These are phyloP conservation scores for Yamadazyma sp. DNA, from an alignment of 1,139 yeast species.

Conservation along the genomic window DNA sequence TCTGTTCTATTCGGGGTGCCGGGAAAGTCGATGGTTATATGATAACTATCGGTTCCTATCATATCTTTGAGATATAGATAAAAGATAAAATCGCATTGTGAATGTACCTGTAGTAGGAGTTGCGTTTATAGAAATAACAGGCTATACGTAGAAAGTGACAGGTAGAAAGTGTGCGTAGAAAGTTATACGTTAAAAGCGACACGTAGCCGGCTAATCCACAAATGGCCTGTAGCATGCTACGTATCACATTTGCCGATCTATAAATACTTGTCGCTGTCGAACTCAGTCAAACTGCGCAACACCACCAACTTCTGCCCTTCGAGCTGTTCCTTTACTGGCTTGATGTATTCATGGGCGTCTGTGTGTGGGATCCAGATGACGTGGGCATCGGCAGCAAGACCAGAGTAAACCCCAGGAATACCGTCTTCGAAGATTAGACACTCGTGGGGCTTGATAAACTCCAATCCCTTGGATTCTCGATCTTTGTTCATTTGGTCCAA, in stretches of 20 bases:
- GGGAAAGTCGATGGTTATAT: constrained; percentile 31
- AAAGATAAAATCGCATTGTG: no score
- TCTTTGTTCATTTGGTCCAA: constrained; percentile 63
- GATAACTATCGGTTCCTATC: constrained; percentile 49
- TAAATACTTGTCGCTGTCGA: constrained; percentile 47
- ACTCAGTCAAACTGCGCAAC: constrained; percentile 40
- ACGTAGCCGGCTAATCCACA: no score
- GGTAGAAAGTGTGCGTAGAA: no score
- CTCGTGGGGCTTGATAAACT: constrained; percentile 64
- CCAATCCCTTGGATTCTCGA: constrained; percentile 29
- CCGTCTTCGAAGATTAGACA: constrained; percentile 95
- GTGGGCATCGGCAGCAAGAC: constrained; percentile 75
- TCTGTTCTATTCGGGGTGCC: constrained; percentile 17
- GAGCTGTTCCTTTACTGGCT: constrained; percentile 22
- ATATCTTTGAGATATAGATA: constrained; percentile 17
- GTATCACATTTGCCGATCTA: not conserved
- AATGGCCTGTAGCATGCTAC: no score
- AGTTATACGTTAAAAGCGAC: no score
- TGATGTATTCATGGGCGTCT: constrained; percentile 53
- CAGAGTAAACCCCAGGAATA: constrained; percentile 83
- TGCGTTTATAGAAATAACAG: no score
- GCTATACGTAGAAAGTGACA: no score
- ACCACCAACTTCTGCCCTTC: constrained; percentile 43
- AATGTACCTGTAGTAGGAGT: no score
- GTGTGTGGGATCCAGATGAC: constrained; percentile 93